Base-by-base conservation (phyloP, 2,329 filamentous ascomycete species). In the Paraphoma chrysanthemicola region DNA sequence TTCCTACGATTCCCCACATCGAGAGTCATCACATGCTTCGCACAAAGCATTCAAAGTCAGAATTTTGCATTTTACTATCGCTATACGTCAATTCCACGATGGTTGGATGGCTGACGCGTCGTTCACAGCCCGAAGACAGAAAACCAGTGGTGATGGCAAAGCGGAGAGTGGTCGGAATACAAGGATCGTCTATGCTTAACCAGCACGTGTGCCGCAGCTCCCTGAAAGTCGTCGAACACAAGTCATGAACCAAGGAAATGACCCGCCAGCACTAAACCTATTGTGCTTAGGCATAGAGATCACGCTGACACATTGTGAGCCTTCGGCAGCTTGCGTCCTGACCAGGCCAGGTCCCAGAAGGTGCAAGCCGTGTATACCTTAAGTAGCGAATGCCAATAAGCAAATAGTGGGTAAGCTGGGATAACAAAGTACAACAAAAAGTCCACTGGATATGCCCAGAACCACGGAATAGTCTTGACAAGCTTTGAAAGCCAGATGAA, bases 391-490 rank as follows among this genome's bases (percentile, higher is more conserved):
- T 72, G 67, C 9, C 23, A 55, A 44, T 70, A 70, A 0, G 39
- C 51, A 36, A 71, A 70, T 1, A 60, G 7, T 0, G 59, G 59
- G 12, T 61, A 65, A 0, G 59, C 61, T 0, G 67, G 67, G 17
- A 69, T 53, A 5, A 67, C 33, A 1, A 67, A 69, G 39, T 59
- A 69, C 2, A 66, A 38, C 1, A 70, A 23, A 46, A 70, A 69
- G 10, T 67, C 63, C 8, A 31, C 8, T 1, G 64, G 66, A 43
- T 67, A 47, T 0, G 51, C 53, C 29, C 45, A 51, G 43, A 68
- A 71, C 69, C 68, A 71, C 9, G 53, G 54, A 10, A 48, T 44
- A 0, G 67, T 67, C 56, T 70, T 71, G 8, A 63, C 53, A 9
- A 71, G 47, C 50, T 71, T 69, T 1, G 65, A 58, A 8, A 54